Percentiles rank a stretch among this genome's conserved stretches.
Conservation (phyloP, 2,329 filamentous ascomycete genomes). For the Eutypella sp. region DNA sequence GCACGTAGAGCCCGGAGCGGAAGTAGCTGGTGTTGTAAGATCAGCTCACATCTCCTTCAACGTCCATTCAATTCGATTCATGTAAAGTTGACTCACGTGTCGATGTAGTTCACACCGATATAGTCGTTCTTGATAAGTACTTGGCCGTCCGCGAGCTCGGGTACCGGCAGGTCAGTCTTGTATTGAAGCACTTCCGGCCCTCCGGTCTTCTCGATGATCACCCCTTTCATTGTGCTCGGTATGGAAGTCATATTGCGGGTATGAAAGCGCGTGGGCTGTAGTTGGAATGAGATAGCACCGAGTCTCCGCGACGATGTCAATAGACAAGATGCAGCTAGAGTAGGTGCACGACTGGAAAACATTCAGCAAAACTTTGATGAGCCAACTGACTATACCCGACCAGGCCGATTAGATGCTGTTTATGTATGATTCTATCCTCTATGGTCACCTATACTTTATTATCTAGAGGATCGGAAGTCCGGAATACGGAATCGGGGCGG, state of each 20-base stretch:
- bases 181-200: constrained; percentile 68
- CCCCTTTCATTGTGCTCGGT: constrained; percentile 66
- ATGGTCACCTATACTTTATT: too few relatives aligned
- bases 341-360: too few relatives aligned
- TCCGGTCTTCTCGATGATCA: constrained; percentile 68
- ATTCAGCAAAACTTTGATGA: too few relatives aligned
- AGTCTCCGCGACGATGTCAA: not conserved
- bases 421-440: too few relatives aligned
- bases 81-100: constrained; percentile 49
- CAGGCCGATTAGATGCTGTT: too few relatives aligned
- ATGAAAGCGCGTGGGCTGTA: not conserved
- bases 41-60: not conserved
- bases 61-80: too few relatives aligned
- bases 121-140: constrained; percentile 77
- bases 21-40: constrained; percentile 56
- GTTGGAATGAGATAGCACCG: not conserved
- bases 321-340: too few relatives aligned
- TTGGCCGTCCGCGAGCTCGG: constrained; percentile 61
- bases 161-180: constrained; percentile 66
- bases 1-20: constrained; percentile 74
- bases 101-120: constrained; percentile 83
- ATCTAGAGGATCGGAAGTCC: too few relatives aligned
- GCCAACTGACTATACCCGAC: too few relatives aligned
- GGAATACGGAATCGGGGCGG: too few relatives aligned
- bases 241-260: constrained; percentile 32